Evolutionary conservation across 768 basidiomycete species (phyloP).

Genomic region (Leccinellum albellum): DNA sequence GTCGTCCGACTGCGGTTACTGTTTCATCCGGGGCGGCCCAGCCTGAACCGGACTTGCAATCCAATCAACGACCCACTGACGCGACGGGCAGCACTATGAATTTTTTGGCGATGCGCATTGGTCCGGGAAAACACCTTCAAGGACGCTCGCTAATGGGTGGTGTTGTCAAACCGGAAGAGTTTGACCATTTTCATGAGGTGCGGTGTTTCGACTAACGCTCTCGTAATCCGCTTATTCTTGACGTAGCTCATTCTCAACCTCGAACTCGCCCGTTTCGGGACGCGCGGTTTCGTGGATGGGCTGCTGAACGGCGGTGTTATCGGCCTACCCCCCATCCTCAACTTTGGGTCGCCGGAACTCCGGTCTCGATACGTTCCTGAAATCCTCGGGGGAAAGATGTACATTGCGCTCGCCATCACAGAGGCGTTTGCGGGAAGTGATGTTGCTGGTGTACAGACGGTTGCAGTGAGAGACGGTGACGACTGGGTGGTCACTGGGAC

Average conservation of each 20-base stretch:
- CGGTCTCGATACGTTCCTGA: conserved; percentile 69
- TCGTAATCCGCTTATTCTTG: background rate
- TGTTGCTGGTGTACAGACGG: conserved; percentile 79
- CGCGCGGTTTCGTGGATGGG: conserved; percentile 86
- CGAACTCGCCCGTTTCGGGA: conserved; percentile 80
- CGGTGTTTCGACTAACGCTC: background rate
- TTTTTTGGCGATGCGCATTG: conserved; percentile 64
- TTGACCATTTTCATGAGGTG: conserved; percentile 93
- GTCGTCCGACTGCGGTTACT: background rate
- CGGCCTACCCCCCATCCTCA: conserved; percentile 84
- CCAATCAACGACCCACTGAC: background rate
- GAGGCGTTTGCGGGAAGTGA: conserved; percentile 94
- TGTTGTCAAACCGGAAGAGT: conserved; percentile 77
- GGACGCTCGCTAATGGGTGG: conserved; percentile 79
- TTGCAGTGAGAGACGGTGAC: conserved; percentile 80
- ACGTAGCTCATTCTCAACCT: conserved; percentile 69
- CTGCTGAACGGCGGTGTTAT: conserved; percentile 80
- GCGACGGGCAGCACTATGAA: conserved; percentile 49
- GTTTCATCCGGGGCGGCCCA: background rate
- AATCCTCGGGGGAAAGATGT: conserved; percentile 74
- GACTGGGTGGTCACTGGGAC: conserved; percentile 89
- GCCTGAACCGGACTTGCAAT: background rate
- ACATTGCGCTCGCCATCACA: conserved; percentile 84
- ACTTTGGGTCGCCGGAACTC: conserved; percentile 78
- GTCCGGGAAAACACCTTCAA: conserved; percentile 82